Evolutionary conservation across 73 alveolate species (phyloP).

Genomic region (Paramecium pentaurelia): DNA sequence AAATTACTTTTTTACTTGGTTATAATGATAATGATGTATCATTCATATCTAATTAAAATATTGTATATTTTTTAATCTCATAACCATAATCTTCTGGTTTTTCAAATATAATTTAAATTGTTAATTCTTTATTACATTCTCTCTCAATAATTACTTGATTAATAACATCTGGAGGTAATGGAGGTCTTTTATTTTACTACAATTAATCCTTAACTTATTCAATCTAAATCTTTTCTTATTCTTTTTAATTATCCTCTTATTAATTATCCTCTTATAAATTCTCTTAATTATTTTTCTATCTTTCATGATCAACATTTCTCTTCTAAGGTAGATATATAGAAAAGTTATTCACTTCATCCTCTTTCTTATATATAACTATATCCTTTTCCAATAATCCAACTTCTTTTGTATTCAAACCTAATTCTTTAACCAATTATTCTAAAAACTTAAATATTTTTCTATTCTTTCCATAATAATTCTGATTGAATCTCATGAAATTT

Average conservation of each 20-base stretch:
- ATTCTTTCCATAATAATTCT: not conserved
- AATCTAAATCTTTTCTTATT: not conserved
- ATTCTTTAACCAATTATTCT: not conserved
- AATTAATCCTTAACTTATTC: not conserved
- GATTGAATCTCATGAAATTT: not conserved
- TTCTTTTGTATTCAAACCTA: not conserved
- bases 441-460: not conserved
- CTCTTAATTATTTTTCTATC: not conserved
- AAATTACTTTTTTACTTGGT: not conserved
- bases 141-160: not conserved
- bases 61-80: not conserved
- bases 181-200: not conserved
- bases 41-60: not conserved
- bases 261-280: not conserved
- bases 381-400: not conserved
- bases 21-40: not conserved
- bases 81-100: conserved; percentile 28
- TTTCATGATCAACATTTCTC: not conserved
- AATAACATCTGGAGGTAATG: conserved; percentile 18
- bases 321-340: not conserved
- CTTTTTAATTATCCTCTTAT: not conserved
- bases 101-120: not conserved
- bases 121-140: not conserved
- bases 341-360: not conserved
- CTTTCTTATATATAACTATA: not conserved